A percentile compares a stretch with the other conserved stretches of the same genome.
These are phyloP conservation scores for Aethionema arabicum DNA, from an alignment of 345 rosid species.

Conservation along the genomic window DNA sequence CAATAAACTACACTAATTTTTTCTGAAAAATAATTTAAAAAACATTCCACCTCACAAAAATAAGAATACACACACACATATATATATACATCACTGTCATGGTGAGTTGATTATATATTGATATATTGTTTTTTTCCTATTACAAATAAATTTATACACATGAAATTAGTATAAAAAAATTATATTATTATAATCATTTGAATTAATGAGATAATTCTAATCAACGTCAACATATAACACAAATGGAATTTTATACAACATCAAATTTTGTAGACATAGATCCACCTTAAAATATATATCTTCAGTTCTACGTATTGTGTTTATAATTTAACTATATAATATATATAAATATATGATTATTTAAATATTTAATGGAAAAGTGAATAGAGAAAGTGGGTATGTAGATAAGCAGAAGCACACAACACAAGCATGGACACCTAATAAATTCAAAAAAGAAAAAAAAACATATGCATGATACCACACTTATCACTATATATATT, in stretches of 20 bases:
- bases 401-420: slow-evolving; percentile 35
- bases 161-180: not conserved
- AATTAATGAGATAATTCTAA: not conserved
- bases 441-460: slow-evolving; percentile 25
- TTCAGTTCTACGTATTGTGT: not conserved
- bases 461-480: slow-evolving; percentile 40
- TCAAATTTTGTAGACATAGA: slow-evolving; percentile 8
- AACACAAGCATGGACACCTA: slow-evolving; percentile 39
- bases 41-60: too few relatives aligned
- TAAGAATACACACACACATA: too few relatives aligned
- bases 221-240: slow-evolving; percentile 2
- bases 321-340: too few relatives aligned
- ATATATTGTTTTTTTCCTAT: not conserved
- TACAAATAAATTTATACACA: not conserved
- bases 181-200: not conserved
- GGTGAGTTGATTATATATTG: too few relatives aligned
- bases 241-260: slow-evolving; percentile 2
- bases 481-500: slow-evolving; percentile 26
- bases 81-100: too few relatives aligned
- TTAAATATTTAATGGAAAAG: slow-evolving; percentile 14
- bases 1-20: too few relatives aligned
- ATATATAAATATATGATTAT: not conserved
- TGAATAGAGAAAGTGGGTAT: slow-evolving; percentile 34
- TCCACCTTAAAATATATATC: not conserved
- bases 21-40: too few relatives aligned